Evolutionary conservation across 176 grass and related monocot species (phyloP).

Genomic region (Oryza glumipatula): DNA sequence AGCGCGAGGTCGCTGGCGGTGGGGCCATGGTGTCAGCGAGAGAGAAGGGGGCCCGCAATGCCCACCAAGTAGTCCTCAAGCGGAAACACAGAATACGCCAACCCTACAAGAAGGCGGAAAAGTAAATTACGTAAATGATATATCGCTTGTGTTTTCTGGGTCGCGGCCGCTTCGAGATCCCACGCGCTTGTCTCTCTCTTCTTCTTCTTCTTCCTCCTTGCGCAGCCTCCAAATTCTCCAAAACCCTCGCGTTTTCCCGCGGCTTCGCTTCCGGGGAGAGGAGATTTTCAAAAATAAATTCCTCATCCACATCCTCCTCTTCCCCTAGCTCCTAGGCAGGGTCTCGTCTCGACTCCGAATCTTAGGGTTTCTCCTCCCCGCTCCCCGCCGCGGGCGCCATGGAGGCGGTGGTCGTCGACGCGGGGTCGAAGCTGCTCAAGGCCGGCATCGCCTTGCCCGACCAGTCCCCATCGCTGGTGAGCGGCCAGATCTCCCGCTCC

Average conservation of each 20-base stretch:
- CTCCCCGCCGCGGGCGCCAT: slow-evolving; percentile 40
- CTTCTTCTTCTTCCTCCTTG: background rate
- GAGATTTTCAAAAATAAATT: background rate
- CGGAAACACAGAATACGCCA: background rate
- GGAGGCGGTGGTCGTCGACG: slow-evolving; percentile 95
- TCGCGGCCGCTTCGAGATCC: background rate
- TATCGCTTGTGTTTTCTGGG: background rate
- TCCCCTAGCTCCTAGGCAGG: background rate
- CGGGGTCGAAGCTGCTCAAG: slow-evolving; percentile 96
- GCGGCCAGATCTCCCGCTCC: slow-evolving; percentile 6
- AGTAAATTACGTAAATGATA: background rate
- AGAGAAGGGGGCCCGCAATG: background rate
- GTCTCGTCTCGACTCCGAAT: background rate
- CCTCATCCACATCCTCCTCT: background rate
- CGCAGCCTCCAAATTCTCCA: slow-evolving; percentile 8
- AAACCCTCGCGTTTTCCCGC: slow-evolving; percentile 45
- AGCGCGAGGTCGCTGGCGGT: background rate
- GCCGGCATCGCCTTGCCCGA: slow-evolving; percentile 85
- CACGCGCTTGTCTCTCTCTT: background rate
- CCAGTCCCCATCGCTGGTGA: slow-evolving; percentile 79
- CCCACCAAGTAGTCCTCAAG: too few relatives aligned
- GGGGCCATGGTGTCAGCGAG: slow-evolving; percentile 2
- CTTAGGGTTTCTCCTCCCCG: slow-evolving; percentile 36
- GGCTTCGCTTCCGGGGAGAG: background rate
- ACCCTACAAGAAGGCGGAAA: background rate